phyloP scores from a whole-genome alignment of 495 filamentous ascomycete species.

The Darksidea phi region DNA sequence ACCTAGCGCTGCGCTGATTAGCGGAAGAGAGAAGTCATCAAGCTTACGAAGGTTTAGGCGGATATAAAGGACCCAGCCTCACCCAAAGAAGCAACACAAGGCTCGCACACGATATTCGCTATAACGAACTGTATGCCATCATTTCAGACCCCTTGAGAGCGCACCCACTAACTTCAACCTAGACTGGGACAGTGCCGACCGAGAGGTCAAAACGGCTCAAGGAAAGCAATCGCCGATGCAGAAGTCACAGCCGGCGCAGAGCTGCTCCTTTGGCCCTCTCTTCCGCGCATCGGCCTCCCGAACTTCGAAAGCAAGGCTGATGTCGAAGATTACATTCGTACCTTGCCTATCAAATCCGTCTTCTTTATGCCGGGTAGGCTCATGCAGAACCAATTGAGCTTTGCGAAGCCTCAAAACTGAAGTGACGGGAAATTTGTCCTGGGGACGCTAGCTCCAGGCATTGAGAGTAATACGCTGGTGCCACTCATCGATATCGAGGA shows the following conservation, averaged over 20 bases:
- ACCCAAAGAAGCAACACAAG: not conserved
- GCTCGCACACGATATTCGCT: constrained; percentile 9
- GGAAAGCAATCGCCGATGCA: constrained; percentile 15
- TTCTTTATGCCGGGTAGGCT: constrained; percentile 13
- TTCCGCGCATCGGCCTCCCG: constrained; percentile 1
- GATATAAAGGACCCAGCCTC: constrained; percentile 2
- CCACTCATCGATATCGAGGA: constrained; percentile 20
- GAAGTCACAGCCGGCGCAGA: not conserved
- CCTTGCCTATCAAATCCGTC: not conserved
- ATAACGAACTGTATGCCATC: constrained; percentile 8
- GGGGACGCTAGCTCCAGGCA: not conserved
- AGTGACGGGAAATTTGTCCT: not conserved
- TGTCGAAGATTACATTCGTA: constrained; percentile 17
- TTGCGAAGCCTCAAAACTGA: not conserved
- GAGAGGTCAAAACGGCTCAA: not conserved
- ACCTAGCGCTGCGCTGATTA: too few species aligned
- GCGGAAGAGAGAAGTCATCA: too few species aligned
- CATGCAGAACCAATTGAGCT: constrained; percentile 18
- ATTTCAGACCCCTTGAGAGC: not conserved
- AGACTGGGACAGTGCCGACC: constrained; percentile 5
- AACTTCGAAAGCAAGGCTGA: constrained; percentile 15
- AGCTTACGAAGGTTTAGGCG: not conserved
- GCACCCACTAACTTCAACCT: not conserved
- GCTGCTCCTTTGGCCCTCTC: constrained; percentile 6
- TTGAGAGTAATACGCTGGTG: not conserved